Evolutionary conservation across 371 early-diverging fungal species (phyloP), one percentile per base, ranked within the genome.

Genomic region (Mucor racemosus): DNA sequence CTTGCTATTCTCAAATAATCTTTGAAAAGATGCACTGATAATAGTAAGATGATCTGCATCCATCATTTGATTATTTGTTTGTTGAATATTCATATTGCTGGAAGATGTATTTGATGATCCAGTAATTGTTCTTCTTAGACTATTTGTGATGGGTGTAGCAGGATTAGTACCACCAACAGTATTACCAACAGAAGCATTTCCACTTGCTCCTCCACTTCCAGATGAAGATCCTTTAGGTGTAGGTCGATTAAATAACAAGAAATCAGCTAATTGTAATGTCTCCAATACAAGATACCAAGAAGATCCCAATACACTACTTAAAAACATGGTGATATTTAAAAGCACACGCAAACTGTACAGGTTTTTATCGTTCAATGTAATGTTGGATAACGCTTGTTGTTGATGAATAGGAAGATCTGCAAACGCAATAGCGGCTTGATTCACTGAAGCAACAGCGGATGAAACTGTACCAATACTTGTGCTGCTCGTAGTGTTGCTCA

Each of bases 261-360:
- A 76, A 59, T 96, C 95, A 0, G 94, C 93, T 19, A 91, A 88
- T 69, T 97, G 96, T 66, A 97, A 78, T 1, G 96, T 94, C 67
- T 95, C 95, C 36, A 97, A 73, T 0, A 97, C 87, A 31, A 89
- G 75, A 67, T 90, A 94, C 99, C 99, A 98, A 19, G 92, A 86
- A 17, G 89, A 79, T 10, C 90, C 93, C 53, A 98, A 75, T 4
- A 89, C 88, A 5, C 90, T 81, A 4, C 90, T 89, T 46, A 97
- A 81, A 26, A 84, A 89, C 76, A 90, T 84, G 4, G 95, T 87
- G 14, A 95, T 85, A 38, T 86, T 83, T 19, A 96, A 67, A 14
- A 95, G 71, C 0, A 92, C 88, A 5, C 93, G 88, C 26, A 97
- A 72, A 55, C 92, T 93, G 42, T 87, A 84, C 26, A 94, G 74